Evolutionary conservation across 441 rosid species (phyloP).

Genomic region (Metrosideros polymorpha): DNA sequence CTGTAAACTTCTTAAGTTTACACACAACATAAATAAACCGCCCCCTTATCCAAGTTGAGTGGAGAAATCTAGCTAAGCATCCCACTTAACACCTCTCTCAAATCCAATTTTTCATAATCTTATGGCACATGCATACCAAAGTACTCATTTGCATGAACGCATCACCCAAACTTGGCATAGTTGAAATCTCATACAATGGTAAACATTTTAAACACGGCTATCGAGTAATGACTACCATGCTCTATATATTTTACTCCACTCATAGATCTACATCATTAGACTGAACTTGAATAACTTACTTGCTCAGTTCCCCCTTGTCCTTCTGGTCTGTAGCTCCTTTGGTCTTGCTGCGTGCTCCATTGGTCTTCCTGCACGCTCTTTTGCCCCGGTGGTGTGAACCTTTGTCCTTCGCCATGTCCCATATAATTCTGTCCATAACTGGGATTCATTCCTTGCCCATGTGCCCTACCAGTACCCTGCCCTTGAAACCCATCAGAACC

Average conservation of each 20-base stretch:
- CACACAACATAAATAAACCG: background rate
- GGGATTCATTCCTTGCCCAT: conserved; percentile 1
- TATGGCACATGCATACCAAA: background rate
- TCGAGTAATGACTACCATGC: background rate
- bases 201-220: background rate
- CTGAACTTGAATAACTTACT: conserved; percentile 22
- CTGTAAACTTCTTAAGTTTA: background rate
- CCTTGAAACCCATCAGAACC: conserved; percentile 9
- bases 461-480: background rate
- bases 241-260: background rate
- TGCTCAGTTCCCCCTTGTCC: conserved; percentile 33
- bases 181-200: background rate
- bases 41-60: background rate
- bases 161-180: background rate
- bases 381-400: conserved; percentile 10
- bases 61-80: background rate
- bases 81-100: background rate
- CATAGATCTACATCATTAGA: background rate
- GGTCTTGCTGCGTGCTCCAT: conserved; percentile 30
- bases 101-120: background rate
- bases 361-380: conserved; percentile 11
- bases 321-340: conserved; percentile 23
- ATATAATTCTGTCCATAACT: conserved; percentile 22
- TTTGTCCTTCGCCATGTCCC: conserved; percentile 20
- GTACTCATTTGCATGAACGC: background rate